Percentiles rank a stretch among this genome's conserved stretches.
phyloP scores from a whole-genome alignment of 2,329 filamentous ascomycete species.

The Epichloe bromicola region DNA sequence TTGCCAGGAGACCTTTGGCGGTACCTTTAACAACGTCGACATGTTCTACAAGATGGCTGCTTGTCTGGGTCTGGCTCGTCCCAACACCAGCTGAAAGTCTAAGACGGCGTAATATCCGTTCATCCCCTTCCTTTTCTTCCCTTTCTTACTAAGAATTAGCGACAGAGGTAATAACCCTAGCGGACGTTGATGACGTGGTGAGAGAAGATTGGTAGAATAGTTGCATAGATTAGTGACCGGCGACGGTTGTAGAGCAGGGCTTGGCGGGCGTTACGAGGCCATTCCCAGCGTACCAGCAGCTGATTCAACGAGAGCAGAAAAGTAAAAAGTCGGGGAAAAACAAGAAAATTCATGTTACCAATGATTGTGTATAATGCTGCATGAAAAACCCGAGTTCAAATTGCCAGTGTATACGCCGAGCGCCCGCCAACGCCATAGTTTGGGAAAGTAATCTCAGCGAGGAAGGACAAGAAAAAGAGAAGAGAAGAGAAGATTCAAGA shows the following conservation, averaged over 20 bases:
- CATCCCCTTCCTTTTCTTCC: background rate
- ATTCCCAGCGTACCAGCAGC: background rate
- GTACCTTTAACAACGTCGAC: constrained; percentile 58
- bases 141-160: background rate
- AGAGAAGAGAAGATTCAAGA: background rate
- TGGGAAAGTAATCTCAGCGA: too few relatives aligned
- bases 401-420: too few relatives aligned
- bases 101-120: constrained; percentile 3
- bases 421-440: too few relatives aligned
- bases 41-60: constrained; percentile 63
- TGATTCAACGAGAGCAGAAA: background rate
- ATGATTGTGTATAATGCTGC: background rate
- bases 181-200: constrained; percentile 2
- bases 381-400: too few relatives aligned
- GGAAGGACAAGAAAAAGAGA: background rate
- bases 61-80: constrained; percentile 44
- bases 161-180: background rate
- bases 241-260: background rate
- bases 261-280: background rate
- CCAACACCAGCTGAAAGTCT: constrained; percentile 12
- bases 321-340: background rate
- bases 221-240: background rate
- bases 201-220: constrained; percentile 1
- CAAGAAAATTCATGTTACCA: background rate
- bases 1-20: constrained; percentile 64